Evolutionary conservation across 2,329 filamentous ascomycete genomes (phyloP), one percentile per base, ranked within the genome.

Genomic region (Botryotinia narcissicola): DNA sequence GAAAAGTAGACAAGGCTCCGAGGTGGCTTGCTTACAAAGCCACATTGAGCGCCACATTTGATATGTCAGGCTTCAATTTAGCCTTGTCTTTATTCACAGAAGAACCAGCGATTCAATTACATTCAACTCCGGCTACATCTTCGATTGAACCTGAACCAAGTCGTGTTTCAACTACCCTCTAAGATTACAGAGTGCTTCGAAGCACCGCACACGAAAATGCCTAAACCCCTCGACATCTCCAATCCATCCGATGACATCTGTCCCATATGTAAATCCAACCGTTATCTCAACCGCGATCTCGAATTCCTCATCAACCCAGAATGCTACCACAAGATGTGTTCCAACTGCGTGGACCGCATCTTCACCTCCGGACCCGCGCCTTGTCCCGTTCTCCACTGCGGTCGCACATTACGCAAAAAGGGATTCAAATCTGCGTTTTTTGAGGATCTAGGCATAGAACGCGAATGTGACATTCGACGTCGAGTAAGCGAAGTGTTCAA

Each of bases 291-390:
- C 86, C 91, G 91, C 75, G 92, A 94, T 84, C 95, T 99, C 89
- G 89, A 92, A 77, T 98, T 99, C 84, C 92, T 96, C 78, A 95
- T 99, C 85, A 98, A 98, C 82, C 94, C 95, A 14, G 94, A 97
- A 86, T 99, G 96, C 88, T 99, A 99, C 86, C 96, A 99, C 86
- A 94, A 94, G 78, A 98, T 99, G 93, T 99, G 96, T 86, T 92
- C 94, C 82, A 95, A 93, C 73, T 99, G 96, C 85, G 95, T 98
- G 60, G 93, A 95, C 83, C 92, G 95, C 73, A 93, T 98, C 79
- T 99, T 98, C 87, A 92, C 92, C 51, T 91, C 93, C 72, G 96
- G 96, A 0, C 96, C 96, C 0, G 93, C 94, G 73, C 93, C 94
- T 75, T 99, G 97, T 81, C 96, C 96, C 1, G 93, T 98, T 74